Conservation (phyloP, 306 rosid genomes). For the Clitoria ternatea region DNA sequence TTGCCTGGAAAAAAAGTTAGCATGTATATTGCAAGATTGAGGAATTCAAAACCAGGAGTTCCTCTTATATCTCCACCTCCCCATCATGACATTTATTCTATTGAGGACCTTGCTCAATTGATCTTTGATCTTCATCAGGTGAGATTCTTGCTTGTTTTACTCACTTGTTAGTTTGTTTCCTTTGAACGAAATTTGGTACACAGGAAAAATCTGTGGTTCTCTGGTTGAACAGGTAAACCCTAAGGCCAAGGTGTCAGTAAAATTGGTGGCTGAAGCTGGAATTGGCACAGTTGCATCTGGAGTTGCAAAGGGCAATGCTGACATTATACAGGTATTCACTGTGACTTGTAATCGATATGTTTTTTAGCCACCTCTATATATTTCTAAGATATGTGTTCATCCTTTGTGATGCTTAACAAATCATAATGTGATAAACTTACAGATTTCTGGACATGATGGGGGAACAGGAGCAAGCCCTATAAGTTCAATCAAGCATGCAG, state of each 20-base stretch:
- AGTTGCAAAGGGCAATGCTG: conserved; percentile 99
- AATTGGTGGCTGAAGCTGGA: conserved; percentile 98
- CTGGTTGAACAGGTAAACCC: conserved; percentile 80
- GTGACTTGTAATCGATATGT: conserved; percentile 14
- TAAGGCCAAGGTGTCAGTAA: conserved; percentile 93
- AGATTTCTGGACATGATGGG: conserved; percentile 98
- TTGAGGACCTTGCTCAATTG: conserved; percentile 98
- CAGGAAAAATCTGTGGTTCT: conserved; percentile 21
- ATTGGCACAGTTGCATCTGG: conserved; percentile 99
- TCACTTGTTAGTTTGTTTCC: conserved; percentile 14
- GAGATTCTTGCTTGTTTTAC: conserved; percentile 26
- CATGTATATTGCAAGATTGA: conserved; percentile 95
- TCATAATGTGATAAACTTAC: conserved; percentile 16
- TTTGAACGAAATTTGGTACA: conserved; percentile 17
- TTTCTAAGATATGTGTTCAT: not conserved
- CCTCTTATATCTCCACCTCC: conserved; percentile 99
- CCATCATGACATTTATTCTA: conserved; percentile 97
- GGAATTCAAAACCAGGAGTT: conserved; percentile 98
- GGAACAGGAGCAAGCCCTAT: conserved; percentile 99
- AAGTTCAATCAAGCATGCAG: conserved; percentile 99
- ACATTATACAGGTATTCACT: conserved; percentile 77
- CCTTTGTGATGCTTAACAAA: conserved; percentile 5
- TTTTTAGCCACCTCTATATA: not conserved
- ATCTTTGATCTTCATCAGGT: conserved; percentile 99
- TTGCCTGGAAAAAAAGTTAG: conserved; percentile 99